phyloP scores from a whole-genome alignment of 164 flowering plant species.

The Stephania yunnanensis region DNA sequence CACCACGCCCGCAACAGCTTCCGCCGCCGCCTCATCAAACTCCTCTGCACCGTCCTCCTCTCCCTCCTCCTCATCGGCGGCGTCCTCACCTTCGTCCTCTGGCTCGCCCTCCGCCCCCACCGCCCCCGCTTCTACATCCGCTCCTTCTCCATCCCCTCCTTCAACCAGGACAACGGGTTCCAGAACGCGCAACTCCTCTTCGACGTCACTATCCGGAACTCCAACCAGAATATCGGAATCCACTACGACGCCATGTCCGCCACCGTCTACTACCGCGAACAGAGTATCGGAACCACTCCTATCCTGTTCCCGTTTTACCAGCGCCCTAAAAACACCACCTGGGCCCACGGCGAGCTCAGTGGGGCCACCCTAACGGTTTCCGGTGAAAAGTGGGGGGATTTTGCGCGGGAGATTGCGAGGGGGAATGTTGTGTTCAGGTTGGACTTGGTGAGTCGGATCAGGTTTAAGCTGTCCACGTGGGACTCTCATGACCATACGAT shows the following conservation, averaged over 20 bases:
- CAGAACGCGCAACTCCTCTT: conserved; percentile 42
- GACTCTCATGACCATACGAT: conserved; percentile 42
- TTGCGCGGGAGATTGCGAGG: conserved; percentile 28
- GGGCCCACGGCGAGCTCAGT: conserved; percentile 27
- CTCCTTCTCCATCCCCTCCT: conserved; percentile 44
- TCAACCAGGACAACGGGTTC: conserved; percentile 41
- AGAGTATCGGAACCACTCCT: conserved; percentile 39
- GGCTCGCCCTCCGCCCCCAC: conserved; percentile 90
- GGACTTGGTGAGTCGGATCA: conserved; percentile 45
- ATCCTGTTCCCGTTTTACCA: conserved; percentile 51
- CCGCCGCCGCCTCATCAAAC: conserved; percentile 51
- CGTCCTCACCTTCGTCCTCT: conserved; percentile 59
- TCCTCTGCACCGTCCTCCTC: conserved; percentile 58
- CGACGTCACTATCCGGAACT: conserved; percentile 59
- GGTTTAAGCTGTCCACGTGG: conserved; percentile 64
- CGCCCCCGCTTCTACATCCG: conserved; percentile 66
- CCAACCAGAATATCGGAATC: conserved; percentile 63
- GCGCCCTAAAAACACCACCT: conserved; percentile 60
- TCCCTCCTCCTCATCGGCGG: conserved; percentile 50
- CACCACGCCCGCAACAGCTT: conserved; percentile 73
- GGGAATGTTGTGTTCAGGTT: conserved; percentile 63
- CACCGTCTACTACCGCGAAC: conserved; percentile 45
- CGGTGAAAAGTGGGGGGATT: conserved; percentile 39
- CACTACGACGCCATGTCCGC: conserved; percentile 48
- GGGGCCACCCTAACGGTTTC: conserved; percentile 41